phyloP scores from a whole-genome alignment of 306 rosid species.

The Urtica urens region DNA sequence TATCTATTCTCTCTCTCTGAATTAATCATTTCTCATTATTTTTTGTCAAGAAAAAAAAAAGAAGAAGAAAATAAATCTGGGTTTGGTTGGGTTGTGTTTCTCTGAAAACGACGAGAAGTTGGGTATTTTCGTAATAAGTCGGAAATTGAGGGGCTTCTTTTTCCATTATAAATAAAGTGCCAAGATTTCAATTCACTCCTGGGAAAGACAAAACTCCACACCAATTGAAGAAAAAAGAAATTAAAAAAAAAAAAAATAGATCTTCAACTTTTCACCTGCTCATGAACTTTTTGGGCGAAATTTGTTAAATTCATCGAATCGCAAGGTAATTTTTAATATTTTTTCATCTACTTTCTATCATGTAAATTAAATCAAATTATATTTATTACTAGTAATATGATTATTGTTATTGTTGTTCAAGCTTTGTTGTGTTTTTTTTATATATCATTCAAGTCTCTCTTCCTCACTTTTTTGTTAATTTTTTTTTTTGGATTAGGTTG shows the following conservation, averaged over 20 bases:
- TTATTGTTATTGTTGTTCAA: neutral
- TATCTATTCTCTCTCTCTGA: neutral
- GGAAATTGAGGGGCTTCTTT: constrained; percentile 24
- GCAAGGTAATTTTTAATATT: constrained; percentile 2
- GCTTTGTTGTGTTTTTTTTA: neutral
- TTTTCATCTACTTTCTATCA: neutral
- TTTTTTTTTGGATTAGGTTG: no score
- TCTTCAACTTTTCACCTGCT: constrained; percentile 1
- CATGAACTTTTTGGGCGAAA: no score
- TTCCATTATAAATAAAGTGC: no score
- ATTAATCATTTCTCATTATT: no score
- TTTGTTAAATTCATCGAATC: no score
- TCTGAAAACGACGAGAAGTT: constrained; percentile 21
- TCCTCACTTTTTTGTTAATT: neutral
- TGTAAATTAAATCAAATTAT: no score
- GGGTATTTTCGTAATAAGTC: constrained; percentile 10
- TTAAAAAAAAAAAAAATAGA: neutral
- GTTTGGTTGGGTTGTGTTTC: no score
- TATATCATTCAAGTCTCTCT: neutral
- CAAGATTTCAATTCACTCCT: constrained; percentile 17
- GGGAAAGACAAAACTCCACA: constrained; percentile 3
- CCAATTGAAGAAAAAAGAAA: neutral
- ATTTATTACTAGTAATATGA: neutral
- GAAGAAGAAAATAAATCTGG: no score
- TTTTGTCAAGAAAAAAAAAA: no score